Base-by-base conservation (phyloP, 768 basidiomycete genomes). In the Sporobolomyces phaffii region DNA sequence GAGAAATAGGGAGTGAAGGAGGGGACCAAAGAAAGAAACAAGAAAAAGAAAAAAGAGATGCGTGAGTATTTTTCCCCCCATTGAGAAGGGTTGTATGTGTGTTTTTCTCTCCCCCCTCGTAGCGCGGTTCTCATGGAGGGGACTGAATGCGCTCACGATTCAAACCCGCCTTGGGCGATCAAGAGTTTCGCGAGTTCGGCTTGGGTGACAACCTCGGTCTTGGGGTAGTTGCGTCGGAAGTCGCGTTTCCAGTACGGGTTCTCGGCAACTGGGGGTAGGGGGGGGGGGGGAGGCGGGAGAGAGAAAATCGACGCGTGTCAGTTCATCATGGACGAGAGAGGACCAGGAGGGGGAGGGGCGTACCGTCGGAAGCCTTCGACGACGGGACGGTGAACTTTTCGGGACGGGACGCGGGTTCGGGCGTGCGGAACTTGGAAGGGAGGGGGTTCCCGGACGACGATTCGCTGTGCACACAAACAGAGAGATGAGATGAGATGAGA, bases 211-310 rank as follows among this genome's bases (percentile, higher is more conserved):
- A 68, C 40, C 51, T 62, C 67, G 28, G 71, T 72, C 49, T 68
- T 68, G 44, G 66, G 66, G 68, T 36, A 69, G 17, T 20, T 34
- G 29, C 68, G 62, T 18, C 71, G 60, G 61, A 65, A 68, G 51
- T 72, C 71, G 28, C 71, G 63, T 60, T 56, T 47, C 44, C 18
- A 69, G 71, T 72, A 72, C 7, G 71, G 63, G 71, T 72, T 72
- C 60, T 68, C 43, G 15, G 71, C 71, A 44, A 72, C 58, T 62
- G 33, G 9, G 3, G 13, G 10, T 15, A 29, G 28, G 24, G n/a
- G 11, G 41, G 22, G 5, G 41, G 31, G 31, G 28, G 26, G 28
- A 49, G 48, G 17, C 22, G n/a, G n/a, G n/a, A n/a, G n/a, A 41
- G 58, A 22, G 24, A 29, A 20, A 24, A 18, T 17, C 28, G 49